phyloP scores from a whole-genome alignment of 805 yeast genomes.

The Yarrowia keelungensis region DNA sequence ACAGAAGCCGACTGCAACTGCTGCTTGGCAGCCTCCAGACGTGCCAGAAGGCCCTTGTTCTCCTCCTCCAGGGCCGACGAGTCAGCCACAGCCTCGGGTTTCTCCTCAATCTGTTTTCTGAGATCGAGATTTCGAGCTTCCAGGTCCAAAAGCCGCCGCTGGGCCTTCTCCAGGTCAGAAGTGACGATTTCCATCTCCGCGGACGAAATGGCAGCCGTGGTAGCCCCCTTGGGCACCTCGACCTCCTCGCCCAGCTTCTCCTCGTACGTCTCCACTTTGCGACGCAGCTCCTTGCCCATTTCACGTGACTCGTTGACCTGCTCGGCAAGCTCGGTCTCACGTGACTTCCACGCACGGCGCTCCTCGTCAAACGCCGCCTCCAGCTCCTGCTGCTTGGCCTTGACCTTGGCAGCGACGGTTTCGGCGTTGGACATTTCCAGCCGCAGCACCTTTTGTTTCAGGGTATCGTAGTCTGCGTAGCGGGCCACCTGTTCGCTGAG shows the following conservation, averaged over 20 bases:
- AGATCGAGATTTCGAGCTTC: slow-evolving; percentile 81
- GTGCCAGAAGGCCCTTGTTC: slow-evolving; percentile 66
- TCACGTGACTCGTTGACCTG: slow-evolving; percentile 61
- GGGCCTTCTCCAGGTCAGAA: slow-evolving; percentile 75
- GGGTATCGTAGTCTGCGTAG: slow-evolving; percentile 78
- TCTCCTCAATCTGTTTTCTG: slow-evolving; percentile 66
- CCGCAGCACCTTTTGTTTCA: slow-evolving; percentile 66
- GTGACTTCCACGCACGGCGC: slow-evolving; percentile 68
- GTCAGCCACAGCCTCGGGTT: slow-evolving; percentile 40
- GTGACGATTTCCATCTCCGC: slow-evolving; percentile 67
- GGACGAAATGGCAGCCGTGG: slow-evolving; percentile 37
- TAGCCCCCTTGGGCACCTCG: slow-evolving; percentile 6
- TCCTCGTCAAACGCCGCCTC: slow-evolving; percentile 74
- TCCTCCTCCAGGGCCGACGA: slow-evolving; percentile 55
- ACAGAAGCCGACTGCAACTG: slow-evolving; percentile 44
- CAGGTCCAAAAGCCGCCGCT: slow-evolving; percentile 69
- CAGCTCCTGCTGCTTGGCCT: slow-evolving; percentile 77
- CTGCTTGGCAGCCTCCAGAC: slow-evolving; percentile 58
- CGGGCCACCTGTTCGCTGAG: slow-evolving; percentile 62
- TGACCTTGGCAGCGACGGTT: slow-evolving; percentile 59
- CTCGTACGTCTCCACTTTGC: slow-evolving; percentile 68
- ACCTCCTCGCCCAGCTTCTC: slow-evolving; percentile 52
- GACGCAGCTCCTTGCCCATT: slow-evolving; percentile 68
- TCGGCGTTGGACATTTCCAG: slow-evolving; percentile 68
- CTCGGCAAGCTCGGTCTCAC: slow-evolving; percentile 60